Evolutionary conservation across 176 grass and related monocot species (phyloP).

Genomic region (Oryza nivara): DNA sequence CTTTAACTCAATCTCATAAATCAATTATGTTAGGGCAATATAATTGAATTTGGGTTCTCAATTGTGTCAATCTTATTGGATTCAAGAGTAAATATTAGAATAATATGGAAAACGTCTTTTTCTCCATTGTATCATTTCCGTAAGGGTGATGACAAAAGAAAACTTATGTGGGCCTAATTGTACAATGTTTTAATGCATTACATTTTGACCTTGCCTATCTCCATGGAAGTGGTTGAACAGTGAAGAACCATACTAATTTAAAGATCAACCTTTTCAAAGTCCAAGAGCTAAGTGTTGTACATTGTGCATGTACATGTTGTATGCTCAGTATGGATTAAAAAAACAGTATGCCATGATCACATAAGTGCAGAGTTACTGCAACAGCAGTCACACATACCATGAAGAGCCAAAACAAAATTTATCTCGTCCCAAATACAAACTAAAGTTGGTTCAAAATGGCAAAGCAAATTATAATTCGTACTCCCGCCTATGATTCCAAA

Average conservation of each 20-base stretch:
- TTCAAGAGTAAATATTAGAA: no score
- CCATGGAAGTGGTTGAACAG: neutral
- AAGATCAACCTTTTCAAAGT: neutral
- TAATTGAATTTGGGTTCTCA: no score
- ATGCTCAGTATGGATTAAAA: neutral
- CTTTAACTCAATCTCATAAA: no score
- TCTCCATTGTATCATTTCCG: no score
- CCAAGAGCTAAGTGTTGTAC: neutral
- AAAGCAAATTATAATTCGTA: neutral
- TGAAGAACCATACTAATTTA: neutral
- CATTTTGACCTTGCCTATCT: neutral
- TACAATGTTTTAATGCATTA: neutral
- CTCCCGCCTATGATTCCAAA: no score
- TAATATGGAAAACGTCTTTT: no score
- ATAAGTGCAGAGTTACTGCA: neutral
- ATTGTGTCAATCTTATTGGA: no score
- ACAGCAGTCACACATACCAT: no score
- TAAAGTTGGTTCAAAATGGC: neutral
- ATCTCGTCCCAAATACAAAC: no score
- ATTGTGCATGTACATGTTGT: neutral
- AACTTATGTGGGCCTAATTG: neutral
- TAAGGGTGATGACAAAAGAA: no score
- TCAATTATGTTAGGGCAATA: no score
- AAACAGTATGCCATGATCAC: neutral
- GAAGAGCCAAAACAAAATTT: neutral